These are phyloP conservation scores for Populus simonii DNA, from an alignment of 345 rosid genomes.

Conservation along the genomic window DNA sequence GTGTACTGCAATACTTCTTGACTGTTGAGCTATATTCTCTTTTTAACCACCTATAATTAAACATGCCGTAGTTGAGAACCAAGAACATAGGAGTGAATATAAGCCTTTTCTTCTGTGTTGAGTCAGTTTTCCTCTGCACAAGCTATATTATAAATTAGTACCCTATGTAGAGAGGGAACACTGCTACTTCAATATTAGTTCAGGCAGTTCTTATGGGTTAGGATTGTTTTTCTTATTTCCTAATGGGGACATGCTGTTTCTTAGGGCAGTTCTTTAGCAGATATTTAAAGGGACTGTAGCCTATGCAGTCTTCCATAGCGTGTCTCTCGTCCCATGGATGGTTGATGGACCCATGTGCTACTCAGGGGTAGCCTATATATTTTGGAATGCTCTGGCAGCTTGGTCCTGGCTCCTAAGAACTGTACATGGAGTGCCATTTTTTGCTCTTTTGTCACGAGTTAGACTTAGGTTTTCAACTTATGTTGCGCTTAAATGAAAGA, in stretches of 20 bases:
- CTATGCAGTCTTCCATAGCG: not conserved
- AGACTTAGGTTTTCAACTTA: not conserved
- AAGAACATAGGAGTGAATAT: not conserved
- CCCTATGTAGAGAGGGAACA: not conserved
- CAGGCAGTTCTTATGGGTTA: not conserved
- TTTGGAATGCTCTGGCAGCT: not conserved
- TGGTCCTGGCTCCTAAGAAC: not conserved
- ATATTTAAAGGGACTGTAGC: not conserved
- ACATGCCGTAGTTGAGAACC: not conserved
- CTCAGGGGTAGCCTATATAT: not conserved
- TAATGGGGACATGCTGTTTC: not conserved
- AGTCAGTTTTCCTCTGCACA: not conserved
- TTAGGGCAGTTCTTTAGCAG: not conserved
- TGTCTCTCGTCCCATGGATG: not conserved
- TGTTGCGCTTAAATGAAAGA: not conserved
- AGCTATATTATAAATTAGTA: not conserved
- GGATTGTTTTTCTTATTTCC: not conserved
- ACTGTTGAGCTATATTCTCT: not conserved
- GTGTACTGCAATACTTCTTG: not conserved
- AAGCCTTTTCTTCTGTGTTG: not conserved
- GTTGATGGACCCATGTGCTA: not conserved
- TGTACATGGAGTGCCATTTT: not conserved
- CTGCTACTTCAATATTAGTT: not conserved
- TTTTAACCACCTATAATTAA: not conserved
- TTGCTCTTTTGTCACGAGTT: not conserved